These are phyloP conservation scores for Leccinum longicurvipes DNA, from an alignment of 768 basidiomycete species.

Conservation along the genomic window DNA sequence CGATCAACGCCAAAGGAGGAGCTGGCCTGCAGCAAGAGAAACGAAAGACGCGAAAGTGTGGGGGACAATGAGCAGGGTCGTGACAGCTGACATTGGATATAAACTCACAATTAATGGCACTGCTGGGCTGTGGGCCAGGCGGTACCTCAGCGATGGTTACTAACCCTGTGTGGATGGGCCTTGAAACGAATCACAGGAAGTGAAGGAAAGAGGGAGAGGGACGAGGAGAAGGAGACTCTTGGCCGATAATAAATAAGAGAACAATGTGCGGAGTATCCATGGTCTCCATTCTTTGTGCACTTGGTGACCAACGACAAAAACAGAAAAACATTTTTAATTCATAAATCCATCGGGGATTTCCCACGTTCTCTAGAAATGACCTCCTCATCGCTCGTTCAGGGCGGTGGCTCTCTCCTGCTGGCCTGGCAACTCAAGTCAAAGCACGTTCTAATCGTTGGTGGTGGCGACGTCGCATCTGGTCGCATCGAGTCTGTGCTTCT, in stretches of 20 bases:
- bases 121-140: background rate
- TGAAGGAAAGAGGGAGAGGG: background rate
- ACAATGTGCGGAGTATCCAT: slow-evolving; percentile 15
- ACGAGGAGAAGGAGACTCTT: background rate
- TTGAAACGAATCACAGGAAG: background rate
- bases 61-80: background rate
- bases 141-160: slow-evolving; percentile 7
- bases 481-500: slow-evolving; percentile 83
- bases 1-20: slow-evolving; percentile 63
- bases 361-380: slow-evolving; percentile 3
- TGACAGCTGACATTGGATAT: slow-evolving; percentile 7
- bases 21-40: slow-evolving; percentile 41
- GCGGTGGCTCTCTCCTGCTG: slow-evolving; percentile 78
- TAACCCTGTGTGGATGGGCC: background rate
- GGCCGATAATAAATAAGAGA: background rate
- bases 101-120: slow-evolving; percentile 5
- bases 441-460: slow-evolving; percentile 87
- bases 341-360: too few relatives aligned
- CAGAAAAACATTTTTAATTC: background rate
- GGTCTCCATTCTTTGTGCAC: slow-evolving; percentile 15
- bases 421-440: slow-evolving; percentile 91
- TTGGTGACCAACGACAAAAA: slow-evolving; percentile 5
- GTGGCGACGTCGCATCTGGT: slow-evolving; percentile 87
- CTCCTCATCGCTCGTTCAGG: slow-evolving; percentile 12
- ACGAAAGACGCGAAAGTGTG: slow-evolving; percentile 1